These are phyloP conservation scores for Allantophomopsis cytisporea DNA, from an alignment of 2,329 filamentous ascomycete species.

Conservation along the genomic window DNA sequence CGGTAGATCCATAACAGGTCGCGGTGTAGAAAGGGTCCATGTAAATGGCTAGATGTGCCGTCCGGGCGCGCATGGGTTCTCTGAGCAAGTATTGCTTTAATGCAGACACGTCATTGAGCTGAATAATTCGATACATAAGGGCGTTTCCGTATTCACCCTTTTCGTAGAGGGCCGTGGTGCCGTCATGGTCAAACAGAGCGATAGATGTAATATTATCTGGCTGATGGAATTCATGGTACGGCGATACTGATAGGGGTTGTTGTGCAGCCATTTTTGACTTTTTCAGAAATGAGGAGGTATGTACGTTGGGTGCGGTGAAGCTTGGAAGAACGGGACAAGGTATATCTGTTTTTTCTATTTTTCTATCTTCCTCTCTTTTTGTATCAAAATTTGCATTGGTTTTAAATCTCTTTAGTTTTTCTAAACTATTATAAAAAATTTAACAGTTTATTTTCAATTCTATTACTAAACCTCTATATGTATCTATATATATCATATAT, in stretches of 20 bases:
- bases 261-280: too few relatives aligned
- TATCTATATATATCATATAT: too few relatives aligned
- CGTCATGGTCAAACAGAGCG: neutral
- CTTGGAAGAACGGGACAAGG: too few relatives aligned
- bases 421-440: too few relatives aligned
- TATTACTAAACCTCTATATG: too few relatives aligned
- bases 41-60: neutral
- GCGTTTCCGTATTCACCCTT: neutral
- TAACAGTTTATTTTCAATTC: too few relatives aligned
- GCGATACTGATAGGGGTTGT: neutral
- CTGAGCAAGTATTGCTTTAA: slow-evolving; percentile 1
- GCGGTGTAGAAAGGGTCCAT: slow-evolving; percentile 7
- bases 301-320: too few relatives aligned
- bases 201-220: neutral
- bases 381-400: too few relatives aligned
- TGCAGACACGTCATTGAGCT: slow-evolving; percentile 1
- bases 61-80: neutral
- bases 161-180: neutral
- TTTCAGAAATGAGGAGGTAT: too few relatives aligned
- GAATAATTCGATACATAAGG: neutral
- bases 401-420: too few relatives aligned
- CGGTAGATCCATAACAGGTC: slow-evolving; percentile 6
- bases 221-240: neutral
- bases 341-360: too few relatives aligned
- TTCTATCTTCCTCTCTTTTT: too few relatives aligned